Evolutionary conservation across 345 rosid species (phyloP).

Genomic region (Gossypium stocksii): DNA sequence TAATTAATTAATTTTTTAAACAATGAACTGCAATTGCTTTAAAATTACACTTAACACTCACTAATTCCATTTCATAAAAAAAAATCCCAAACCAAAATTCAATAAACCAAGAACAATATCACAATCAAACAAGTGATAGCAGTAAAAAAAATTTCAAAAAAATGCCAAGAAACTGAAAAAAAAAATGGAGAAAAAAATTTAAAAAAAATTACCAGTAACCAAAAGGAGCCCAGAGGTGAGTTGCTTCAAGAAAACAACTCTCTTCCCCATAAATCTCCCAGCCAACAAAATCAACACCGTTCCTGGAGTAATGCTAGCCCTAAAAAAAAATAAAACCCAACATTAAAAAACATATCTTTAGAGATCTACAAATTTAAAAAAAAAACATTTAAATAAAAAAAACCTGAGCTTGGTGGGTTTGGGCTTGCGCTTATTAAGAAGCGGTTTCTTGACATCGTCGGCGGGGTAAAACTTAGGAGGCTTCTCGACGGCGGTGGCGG

Average conservation of each 20-base stretch:
- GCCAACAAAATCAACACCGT: background rate
- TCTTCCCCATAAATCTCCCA: background rate
- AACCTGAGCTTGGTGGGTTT: slow-evolving; percentile 58
- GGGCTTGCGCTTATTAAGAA: slow-evolving; percentile 64
- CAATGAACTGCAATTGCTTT: no score
- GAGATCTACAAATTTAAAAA: background rate
- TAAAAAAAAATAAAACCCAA: background rate
- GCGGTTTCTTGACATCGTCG: slow-evolving; percentile 79
- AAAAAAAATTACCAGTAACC: background rate
- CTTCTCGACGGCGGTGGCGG: slow-evolving; percentile 46
- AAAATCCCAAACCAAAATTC: background rate
- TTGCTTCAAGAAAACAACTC: slow-evolving; percentile 8
- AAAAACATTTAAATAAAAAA: background rate
- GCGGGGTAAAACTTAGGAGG: slow-evolving; percentile 60
- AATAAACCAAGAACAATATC: background rate
- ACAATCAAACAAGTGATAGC: background rate
- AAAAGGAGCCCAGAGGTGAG: background rate
- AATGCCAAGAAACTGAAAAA: background rate
- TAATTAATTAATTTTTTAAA: background rate
- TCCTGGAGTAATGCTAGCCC: background rate
- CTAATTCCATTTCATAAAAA: no score
- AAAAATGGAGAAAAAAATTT: background rate
- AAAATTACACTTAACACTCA: no score
- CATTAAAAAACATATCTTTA: background rate
- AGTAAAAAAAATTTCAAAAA: background rate